Base-by-base conservation (phyloP, 2,329 filamentous ascomycete genomes). In the Fusarium sulawesiense region DNA sequence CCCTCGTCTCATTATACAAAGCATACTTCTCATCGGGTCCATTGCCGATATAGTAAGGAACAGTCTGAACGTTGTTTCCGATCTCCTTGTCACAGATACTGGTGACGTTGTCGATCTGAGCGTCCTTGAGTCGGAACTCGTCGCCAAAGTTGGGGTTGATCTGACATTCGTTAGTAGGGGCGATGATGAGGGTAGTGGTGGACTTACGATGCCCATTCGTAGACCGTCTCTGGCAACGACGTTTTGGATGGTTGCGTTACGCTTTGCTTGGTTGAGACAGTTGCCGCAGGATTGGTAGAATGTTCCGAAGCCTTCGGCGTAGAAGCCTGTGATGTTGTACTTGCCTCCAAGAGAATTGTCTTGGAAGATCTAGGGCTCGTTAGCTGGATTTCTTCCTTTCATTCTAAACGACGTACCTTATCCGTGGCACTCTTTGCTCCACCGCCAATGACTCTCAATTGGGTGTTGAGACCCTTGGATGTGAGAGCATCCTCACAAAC, bases 291-390 rank as follows among this genome's bases (percentile, higher is more conserved):
- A 75, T 25, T 77, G 75, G 18, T 77, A 77, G 29, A 77, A 76
- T 1, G 75, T 77, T 16, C 75, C 75, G 12, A 77, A 77, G 4
- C 63, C 60, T 37, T 77, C 65, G 2, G 75, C 75, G 46, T 76
- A 77, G 25, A 77, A 78, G 54, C 73, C 75, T 0, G 75, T 77
- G 50, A 77, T 77, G 49, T 77, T 77, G 50, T 77, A 77, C 65
- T 77, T 77, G 37, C 75, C 75, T 3, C 75, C 75, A 0, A 77
- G 71, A 0, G 75, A 77, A 58, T 77, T 77, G 5, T 77, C 75
- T 49, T 77, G 74, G 44, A 77, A 77, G 55, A 77, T 77, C 75
- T 21, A 21, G 21, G 21, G 21, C 21, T 21, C 21, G 21, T 21
- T 21, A 21, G 21, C 21, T 21, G 21, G 21, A 21, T 21, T 21